A percentile compares a stretch with the other conserved stretches of the same genome.
Conservation (phyloP, 148 eudicot genomes). For the Rhododendron ovatum region DNA sequence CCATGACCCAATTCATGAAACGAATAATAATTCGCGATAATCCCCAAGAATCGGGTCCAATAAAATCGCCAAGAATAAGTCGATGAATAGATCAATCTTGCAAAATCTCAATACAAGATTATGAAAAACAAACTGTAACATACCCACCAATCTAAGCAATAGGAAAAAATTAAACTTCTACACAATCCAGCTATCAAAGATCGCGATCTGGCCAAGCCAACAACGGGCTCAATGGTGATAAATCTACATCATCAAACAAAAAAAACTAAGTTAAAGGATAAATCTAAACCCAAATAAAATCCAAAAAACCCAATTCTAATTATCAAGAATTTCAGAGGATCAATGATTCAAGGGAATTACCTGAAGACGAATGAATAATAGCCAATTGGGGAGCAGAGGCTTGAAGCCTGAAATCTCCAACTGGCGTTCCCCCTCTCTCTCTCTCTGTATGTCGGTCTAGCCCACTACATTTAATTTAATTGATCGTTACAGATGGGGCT, state of each 20-base stretch:
- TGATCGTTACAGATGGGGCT: neutral
- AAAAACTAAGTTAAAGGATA: neutral
- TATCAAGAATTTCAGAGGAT: neutral
- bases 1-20: neutral
- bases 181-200: constrained; percentile 10
- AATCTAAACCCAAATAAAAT: neutral
- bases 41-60: neutral
- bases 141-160: constrained; percentile 16
- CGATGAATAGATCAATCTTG: neutral
- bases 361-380: neutral
- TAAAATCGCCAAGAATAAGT: neutral
- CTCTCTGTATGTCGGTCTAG: neutral
- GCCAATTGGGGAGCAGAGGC: constrained; percentile 4
- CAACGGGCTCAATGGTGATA: neutral
- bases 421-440: neutral
- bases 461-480: neutral
- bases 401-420: constrained; percentile 11
- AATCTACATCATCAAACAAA: neutral
- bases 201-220: constrained; percentile 16
- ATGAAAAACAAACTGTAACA: neutral
- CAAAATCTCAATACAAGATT: constrained; percentile 4
- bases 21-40: constrained; percentile 7
- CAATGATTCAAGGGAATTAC: neutral
- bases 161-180: neutral
- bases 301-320: neutral